Base-by-base conservation (phyloP, 176 grass and related monocot genomes). In the Tuctoria greenei region DNA sequence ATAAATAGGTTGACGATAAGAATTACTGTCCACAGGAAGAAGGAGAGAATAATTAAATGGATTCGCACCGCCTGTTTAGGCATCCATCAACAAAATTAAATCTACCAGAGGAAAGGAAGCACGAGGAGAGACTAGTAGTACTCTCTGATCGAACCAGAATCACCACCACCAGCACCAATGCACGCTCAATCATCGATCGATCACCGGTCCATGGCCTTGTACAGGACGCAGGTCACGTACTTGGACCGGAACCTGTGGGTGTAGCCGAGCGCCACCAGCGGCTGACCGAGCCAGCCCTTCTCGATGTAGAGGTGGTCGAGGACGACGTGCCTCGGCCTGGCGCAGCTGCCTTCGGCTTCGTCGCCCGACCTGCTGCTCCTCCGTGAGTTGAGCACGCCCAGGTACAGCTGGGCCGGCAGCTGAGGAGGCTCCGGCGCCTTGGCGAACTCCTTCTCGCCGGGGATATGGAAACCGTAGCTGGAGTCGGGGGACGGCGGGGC, bases 251-350 rank as follows among this genome's bases (percentile, higher is more conserved):
- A 93, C 81, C 91, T 82, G 67, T 87, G 86, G 14, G 94, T 93
- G 43, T 89, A 61, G 60, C 86, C 86, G 55, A 91, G 88, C 31
- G 86, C 84, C 17, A 93, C 86, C 50, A 92, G 55, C 0, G 91
- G 83, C 10, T 87, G 88, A 28, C 88, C 47, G 24, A 76, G 80
- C 54, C 83, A 88, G 12, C 84, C 84, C 56, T 91, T 91, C 78
- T 86, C 91, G 0, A 93, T 89, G 84, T 86, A 97, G 43, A 92
- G 86, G 35, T 97, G 95, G 86, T 93, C 74, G 24, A 90, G 91
- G 49, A 97, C 75, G 26, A 91, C 73, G 38, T 93, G 94, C 74
- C 84, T 76, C 1, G 91, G 94, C 59, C 73, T 85, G 4, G 78
- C 60, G 41, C 81, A 91, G 34, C 73, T 43, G 44, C 71, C 84